Conservation (phyloP, 176 grass and related monocot genomes). For the Carex kokanica region DNA sequence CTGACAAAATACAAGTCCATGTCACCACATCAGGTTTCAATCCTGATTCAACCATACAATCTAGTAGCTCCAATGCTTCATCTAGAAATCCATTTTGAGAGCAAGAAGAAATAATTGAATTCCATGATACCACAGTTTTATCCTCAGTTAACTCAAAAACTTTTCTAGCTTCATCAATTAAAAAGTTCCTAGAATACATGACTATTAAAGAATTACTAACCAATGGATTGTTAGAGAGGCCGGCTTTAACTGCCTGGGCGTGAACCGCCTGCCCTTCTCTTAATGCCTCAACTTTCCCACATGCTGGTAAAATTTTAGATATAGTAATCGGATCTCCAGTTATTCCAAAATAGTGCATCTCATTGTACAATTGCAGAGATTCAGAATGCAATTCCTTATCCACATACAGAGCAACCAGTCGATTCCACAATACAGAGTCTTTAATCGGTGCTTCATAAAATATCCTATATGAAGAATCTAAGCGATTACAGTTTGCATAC, state of each 20-base stretch:
- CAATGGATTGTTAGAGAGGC: slow-evolving; percentile 29
- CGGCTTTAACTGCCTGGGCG: slow-evolving; percentile 40
- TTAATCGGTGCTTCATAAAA: slow-evolving; percentile 31
- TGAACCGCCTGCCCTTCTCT: slow-evolving; percentile 57
- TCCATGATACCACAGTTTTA: slow-evolving; percentile 52
- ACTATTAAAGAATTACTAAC: slow-evolving; percentile 71
- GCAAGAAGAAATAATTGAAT: slow-evolving; percentile 72
- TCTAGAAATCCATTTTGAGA: slow-evolving; percentile 60
- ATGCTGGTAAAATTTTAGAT: slow-evolving; percentile 62
- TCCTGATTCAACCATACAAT: slow-evolving; percentile 41
- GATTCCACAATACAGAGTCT: slow-evolving; percentile 76
- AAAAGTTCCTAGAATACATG: slow-evolving; percentile 80
- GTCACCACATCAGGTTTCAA: slow-evolving; percentile 49
- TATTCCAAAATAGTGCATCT: slow-evolving; percentile 55
- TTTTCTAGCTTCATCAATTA: slow-evolving; percentile 38
- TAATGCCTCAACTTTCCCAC: slow-evolving; percentile 40
- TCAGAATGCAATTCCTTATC: slow-evolving; percentile 44
- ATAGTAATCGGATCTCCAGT: slow-evolving; percentile 54
- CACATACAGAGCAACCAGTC: slow-evolving; percentile 51
- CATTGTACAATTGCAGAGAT: slow-evolving; percentile 45
- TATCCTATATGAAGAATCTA: slow-evolving; percentile 31
- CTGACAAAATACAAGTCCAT: slow-evolving; percentile 76
- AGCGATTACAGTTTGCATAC: slow-evolving; percentile 41
- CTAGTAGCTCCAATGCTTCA: slow-evolving; percentile 54
- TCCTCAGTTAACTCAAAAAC: slow-evolving; percentile 40